Evolutionary conservation across 108 stramenopile species (phyloP).

Genomic region (Phaeodactylum tricornutum): DNA sequence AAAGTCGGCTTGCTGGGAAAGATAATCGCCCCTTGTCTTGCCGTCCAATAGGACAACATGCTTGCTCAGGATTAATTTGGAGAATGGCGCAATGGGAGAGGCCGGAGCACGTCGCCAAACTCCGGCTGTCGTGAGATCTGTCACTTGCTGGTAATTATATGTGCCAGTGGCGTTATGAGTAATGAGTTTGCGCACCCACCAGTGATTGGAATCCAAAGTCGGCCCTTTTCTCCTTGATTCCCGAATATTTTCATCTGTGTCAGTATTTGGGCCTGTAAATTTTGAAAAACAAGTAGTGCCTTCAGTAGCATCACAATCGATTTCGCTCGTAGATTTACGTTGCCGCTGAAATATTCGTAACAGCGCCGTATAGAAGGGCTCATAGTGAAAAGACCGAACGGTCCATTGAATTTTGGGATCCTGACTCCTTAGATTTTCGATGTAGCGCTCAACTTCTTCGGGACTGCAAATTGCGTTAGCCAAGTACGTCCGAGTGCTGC

Average conservation of each 20-base stretch:
- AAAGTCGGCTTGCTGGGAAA: constrained; percentile 77
- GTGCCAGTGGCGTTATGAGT: constrained; percentile 44
- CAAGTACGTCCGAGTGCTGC: constrained; percentile 60
- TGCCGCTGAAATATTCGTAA: background rate
- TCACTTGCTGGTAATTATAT: constrained; percentile 36
- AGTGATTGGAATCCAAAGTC: background rate
- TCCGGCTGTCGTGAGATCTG: constrained; percentile 62
- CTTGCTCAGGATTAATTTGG: constrained; percentile 60
- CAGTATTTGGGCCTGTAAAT: background rate
- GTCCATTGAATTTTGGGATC: constrained; percentile 66
- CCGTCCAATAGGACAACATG: constrained; percentile 51
- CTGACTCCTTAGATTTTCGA: constrained; percentile 41
- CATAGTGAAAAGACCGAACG: constrained; percentile 75
- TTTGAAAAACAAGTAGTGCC: background rate
- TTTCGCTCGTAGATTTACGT: background rate
- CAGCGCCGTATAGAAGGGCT: constrained; percentile 2
- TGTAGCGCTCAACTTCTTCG: constrained; percentile 41
- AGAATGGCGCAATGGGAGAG: constrained; percentile 46
- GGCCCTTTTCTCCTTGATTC: background rate
- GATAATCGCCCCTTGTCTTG: constrained; percentile 66
- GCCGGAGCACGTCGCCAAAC: constrained; percentile 61
- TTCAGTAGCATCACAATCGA: background rate
- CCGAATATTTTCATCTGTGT: background rate
- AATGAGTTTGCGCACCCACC: constrained; percentile 43
- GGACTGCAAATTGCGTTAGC: constrained; percentile 55